Percentiles rank a stretch among this genome's conserved stretches.
Conservation (phyloP, 2,329 filamentous ascomycete species). For the Colletotrichum camelliae region DNA sequence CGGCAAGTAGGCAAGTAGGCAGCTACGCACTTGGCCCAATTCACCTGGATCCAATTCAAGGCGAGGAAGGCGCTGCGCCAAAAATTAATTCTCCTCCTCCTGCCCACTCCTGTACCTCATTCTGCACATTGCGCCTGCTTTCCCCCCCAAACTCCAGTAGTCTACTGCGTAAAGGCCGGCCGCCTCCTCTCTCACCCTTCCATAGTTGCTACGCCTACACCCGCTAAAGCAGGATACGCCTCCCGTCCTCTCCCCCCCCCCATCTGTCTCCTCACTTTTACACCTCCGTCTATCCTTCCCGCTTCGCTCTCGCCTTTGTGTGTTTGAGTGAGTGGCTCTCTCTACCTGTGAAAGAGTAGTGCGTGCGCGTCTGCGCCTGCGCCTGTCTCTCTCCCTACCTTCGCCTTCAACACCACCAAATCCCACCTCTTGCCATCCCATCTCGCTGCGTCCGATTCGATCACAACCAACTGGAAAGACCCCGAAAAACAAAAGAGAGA, state of each 20-base stretch:
- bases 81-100: background rate
- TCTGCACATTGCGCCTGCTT: background rate
- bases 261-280: background rate
- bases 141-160: background rate
- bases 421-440: conserved; percentile 19
- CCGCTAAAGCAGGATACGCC: background rate
- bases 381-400: conserved; percentile 2
- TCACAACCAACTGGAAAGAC: background rate
- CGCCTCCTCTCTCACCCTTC: background rate
- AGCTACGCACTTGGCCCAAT: background rate
- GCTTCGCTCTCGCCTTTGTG: conserved; percentile 4
- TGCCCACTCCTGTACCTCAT: background rate
- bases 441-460: conserved; percentile 16
- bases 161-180: background rate
- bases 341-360: background rate
- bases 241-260: background rate
- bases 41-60: background rate
- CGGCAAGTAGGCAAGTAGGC: background rate
- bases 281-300: background rate
- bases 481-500: background rate
- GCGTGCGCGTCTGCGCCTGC: background rate
- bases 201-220: background rate
- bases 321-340: background rate
- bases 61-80: background rate
- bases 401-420: background rate